A percentile compares a stretch with the other conserved stretches of the same genome.
Evolutionary conservation across 768 basidiomycete genomes (phyloP).

Genomic region (Tricholoma matsutake): DNA sequence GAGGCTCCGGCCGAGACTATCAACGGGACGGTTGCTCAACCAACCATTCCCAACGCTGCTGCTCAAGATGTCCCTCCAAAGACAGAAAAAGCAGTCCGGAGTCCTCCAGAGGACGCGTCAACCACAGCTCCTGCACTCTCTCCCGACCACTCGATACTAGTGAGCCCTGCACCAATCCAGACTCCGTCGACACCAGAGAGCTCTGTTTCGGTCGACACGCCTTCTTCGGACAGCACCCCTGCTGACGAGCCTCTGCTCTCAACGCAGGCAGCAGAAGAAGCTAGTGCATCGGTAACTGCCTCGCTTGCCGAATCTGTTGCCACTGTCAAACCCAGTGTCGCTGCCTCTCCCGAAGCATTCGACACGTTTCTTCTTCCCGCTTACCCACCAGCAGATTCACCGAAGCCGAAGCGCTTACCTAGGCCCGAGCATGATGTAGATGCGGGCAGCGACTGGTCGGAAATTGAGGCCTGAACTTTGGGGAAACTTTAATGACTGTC

Average conservation of each 20-base stretch:
- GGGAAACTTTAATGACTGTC: background rate
- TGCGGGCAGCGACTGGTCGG: constrained; percentile 39
- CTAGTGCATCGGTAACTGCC: background rate
- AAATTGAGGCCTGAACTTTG: constrained; percentile 32
- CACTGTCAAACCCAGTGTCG: constrained; percentile 18
- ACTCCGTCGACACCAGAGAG: background rate
- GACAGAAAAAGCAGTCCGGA: background rate
- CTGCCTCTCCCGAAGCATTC: constrained; percentile 9
- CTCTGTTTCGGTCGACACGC: background rate
- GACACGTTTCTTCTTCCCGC: constrained; percentile 28
- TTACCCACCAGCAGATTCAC: background rate
- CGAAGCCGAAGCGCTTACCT: constrained; percentile 6
- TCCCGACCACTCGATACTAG: background rate
- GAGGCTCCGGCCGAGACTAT: background rate
- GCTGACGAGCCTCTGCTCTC: background rate
- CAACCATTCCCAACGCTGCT: background rate
- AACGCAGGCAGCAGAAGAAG: background rate
- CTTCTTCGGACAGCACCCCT: background rate
- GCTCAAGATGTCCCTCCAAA: background rate
- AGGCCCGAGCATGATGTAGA: constrained; percentile 22
- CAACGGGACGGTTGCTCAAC: background rate
- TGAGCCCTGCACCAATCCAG: background rate
- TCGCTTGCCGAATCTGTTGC: constrained; percentile 16
- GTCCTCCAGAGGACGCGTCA: background rate
- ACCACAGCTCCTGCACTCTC: background rate